Evolutionary conservation across 2,329 filamentous ascomycete species (phyloP), one percentile per base, ranked within the genome.

Genomic region (Trematosphaeria pertusa): DNA sequence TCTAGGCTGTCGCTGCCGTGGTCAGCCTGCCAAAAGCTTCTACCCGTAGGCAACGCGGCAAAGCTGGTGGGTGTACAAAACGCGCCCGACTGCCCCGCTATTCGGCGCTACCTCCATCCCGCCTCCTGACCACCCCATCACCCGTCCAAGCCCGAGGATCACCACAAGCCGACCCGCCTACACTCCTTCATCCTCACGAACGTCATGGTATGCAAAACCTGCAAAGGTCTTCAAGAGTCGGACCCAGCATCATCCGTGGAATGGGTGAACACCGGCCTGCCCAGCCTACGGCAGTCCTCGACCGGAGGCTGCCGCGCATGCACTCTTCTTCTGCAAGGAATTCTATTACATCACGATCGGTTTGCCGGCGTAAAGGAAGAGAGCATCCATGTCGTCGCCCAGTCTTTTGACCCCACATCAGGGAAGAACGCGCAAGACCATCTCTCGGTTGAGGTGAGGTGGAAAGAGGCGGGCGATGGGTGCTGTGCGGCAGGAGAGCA

Each of bases 371-470:
- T 64, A 6, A 51, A 54, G 9, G 67, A 71, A 35, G 56, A 59
- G 4, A 47, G 20, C 15, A 52, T 70, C 7, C 50, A 43, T 8
- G 55, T 71, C 24, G 61, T 50, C 15, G 68, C 65, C n/a, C 58
- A 65, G 40, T 61, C 62, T 2, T 67, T 67, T 48, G 41, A 50
- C 14, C 33, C 54, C 4, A 50, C 40, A 12, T 37, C 43, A 17
- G 51, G 42, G 5, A 52, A 39, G 19, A 46, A 22, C n/a, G 48
- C 50, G 15, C 67, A 71, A 41, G 59, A 62, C 33, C 68, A 70
- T 44, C 58, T 71, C 12, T 69, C 68, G 1, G 61, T 71, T 17
- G 67, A 70, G 40, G 41, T 68, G 30, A 61, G 67, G 34, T 71
- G 68, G 67, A 56, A 58, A 21, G 45, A 56, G 11, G 47, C 47